Percentiles rank a stretch among this genome's conserved stretches.
phyloP scores from a whole-genome alignment of 2,329 filamentous ascomycete genomes.

The Epichloe baconii region DNA sequence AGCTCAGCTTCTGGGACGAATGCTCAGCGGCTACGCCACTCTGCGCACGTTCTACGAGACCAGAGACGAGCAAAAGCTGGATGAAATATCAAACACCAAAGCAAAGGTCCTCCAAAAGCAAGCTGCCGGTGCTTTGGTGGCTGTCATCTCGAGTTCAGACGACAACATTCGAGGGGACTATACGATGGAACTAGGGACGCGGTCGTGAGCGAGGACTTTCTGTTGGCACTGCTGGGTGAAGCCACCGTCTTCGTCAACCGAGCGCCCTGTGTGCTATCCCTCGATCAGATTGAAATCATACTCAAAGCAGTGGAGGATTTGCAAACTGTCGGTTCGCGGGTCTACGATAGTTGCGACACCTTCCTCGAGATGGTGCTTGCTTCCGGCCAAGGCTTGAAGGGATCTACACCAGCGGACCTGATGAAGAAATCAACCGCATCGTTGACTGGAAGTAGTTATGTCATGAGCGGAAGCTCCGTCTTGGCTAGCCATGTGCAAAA shows the following conservation, averaged over 20 bases:
- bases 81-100: slow-evolving; percentile 19
- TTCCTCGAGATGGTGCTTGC: slow-evolving; percentile 64
- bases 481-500: slow-evolving; percentile 49
- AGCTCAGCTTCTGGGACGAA: slow-evolving; percentile 68
- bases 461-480: slow-evolving; percentile 62
- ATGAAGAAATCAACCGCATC: slow-evolving; percentile 45
- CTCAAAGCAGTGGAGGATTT: slow-evolving; percentile 71
- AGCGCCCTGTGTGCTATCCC: slow-evolving; percentile 40
- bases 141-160: slow-evolving; percentile 74
- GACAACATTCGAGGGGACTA: slow-evolving; percentile 86
- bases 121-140: slow-evolving; percentile 59
- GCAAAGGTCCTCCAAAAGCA: slow-evolving; percentile 51
- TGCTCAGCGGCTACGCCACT: slow-evolving; percentile 85
- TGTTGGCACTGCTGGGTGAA: slow-evolving; percentile 75
- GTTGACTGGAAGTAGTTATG: slow-evolving; percentile 47
- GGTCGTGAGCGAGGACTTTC: slow-evolving; percentile 77
- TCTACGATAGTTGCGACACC: slow-evolving; percentile 63
- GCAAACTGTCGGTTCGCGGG: slow-evolving; percentile 57
- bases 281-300: slow-evolving; percentile 60
- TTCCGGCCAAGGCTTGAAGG: slow-evolving; percentile 51
- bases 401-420: slow-evolving; percentile 51
- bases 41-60: slow-evolving; percentile 81
- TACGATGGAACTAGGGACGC: slow-evolving; percentile 71
- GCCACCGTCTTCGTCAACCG: slow-evolving; percentile 63
- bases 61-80: slow-evolving; percentile 43